Evolutionary conservation across 1,284 basidiomycete genomes (phyloP).

Genomic region (Ceratobasidium sp.): DNA sequence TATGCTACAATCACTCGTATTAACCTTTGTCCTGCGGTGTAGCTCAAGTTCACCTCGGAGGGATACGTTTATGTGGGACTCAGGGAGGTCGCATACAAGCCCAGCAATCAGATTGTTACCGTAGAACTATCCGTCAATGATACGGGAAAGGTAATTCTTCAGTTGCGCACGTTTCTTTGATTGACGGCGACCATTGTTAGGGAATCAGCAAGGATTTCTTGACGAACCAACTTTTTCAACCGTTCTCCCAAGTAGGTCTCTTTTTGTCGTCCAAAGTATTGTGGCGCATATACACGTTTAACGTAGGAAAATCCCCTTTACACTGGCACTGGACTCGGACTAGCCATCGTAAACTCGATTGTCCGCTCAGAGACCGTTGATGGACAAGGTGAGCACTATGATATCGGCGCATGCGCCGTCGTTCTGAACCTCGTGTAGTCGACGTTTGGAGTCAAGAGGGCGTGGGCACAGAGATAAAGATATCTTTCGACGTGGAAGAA

Average conservation of each 20-base stretch:
- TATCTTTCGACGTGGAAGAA: conserved; percentile 83
- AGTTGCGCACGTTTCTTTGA: neutral
- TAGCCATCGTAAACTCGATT: conserved; percentile 96
- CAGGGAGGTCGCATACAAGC: conserved; percentile 38
- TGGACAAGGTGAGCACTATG: conserved; percentile 67
- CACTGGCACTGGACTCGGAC: conserved; percentile 94
- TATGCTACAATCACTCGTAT: neutral
- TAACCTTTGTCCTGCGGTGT: neutral
- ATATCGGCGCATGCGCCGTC: conserved; percentile 51
- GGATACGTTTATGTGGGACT: conserved; percentile 91
- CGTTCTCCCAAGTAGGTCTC: conserved; percentile 79
- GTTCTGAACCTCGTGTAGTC: conserved; percentile 56
- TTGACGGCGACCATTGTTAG: conserved; percentile 55
- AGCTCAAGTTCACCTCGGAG: conserved; percentile 62
- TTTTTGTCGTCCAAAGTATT: too few species aligned
- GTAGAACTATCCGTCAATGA: conserved; percentile 90
- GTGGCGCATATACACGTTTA: neutral
- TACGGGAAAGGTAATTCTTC: conserved; percentile 79
- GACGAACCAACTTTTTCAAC: conserved; percentile 96
- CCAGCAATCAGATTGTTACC: conserved; percentile 61
- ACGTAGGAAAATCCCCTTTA: conserved; percentile 81
- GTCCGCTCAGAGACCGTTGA: conserved; percentile 87
- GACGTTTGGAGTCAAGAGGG: conserved; percentile 91
- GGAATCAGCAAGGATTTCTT: conserved; percentile 90
- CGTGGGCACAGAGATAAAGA: conserved; percentile 92